Conservation (phyloP, 2,329 filamentous ascomycete species). For the Biscogniauxia marginata region DNA sequence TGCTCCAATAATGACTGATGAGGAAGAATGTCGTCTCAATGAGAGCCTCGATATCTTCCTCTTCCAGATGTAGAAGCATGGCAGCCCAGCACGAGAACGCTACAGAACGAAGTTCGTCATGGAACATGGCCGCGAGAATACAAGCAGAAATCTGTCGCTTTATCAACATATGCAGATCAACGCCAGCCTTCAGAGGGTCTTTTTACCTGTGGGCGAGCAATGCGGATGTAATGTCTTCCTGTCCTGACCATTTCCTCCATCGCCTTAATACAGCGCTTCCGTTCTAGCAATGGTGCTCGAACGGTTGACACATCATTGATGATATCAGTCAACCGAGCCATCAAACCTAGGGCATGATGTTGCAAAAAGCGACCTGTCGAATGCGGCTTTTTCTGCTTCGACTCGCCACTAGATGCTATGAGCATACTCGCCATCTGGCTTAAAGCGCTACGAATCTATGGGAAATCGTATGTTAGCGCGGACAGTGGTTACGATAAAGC, state of each 20-base stretch:
- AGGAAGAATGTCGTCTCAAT: constrained; percentile 89
- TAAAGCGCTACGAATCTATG: constrained; percentile 48
- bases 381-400: constrained; percentile 51
- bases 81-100: constrained; percentile 83
- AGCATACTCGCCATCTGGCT: constrained; percentile 45
- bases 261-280: constrained; percentile 73
- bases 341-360: constrained; percentile 80
- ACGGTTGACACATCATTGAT: constrained; percentile 66
- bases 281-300: constrained; percentile 62
- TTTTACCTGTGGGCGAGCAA: constrained; percentile 78
- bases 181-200: neutral
- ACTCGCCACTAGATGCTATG: constrained; percentile 39
- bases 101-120: constrained; percentile 69
- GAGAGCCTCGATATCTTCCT: constrained; percentile 75
- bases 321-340: constrained; percentile 74
- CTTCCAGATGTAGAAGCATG: constrained; percentile 71
- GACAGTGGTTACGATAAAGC: neutral
- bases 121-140: constrained; percentile 77
- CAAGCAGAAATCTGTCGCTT: constrained; percentile 77
- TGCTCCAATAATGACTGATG: constrained; percentile 75
- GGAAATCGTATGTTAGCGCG: constrained; percentile 23
- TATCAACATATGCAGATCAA: constrained; percentile 22
- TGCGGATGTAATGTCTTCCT: constrained; percentile 69
- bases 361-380: constrained; percentile 75
- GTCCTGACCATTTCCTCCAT: constrained; percentile 85